Conservation (phyloP, 805 yeast species). For the Saturnispora hagleri region DNA sequence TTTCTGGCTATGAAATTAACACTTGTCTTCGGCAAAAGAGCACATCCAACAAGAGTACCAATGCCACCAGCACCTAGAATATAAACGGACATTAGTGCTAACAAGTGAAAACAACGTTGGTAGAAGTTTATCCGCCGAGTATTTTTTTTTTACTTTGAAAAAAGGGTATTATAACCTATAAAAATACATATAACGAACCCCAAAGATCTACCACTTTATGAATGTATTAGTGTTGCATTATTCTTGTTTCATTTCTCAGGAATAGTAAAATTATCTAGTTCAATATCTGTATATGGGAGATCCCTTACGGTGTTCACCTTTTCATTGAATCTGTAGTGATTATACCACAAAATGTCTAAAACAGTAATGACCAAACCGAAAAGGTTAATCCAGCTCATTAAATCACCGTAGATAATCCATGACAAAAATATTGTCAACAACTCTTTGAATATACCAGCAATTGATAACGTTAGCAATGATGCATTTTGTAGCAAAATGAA, state of each 20-base stretch:
- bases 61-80: slow-evolving; percentile 30
- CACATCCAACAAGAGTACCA: slow-evolving; percentile 25
- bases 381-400: slow-evolving; percentile 54
- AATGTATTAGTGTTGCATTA: not conserved
- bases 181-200: not conserved
- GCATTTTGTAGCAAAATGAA: slow-evolving; percentile 75
- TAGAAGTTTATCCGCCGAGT: not conserved
- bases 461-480: slow-evolving; percentile 74
- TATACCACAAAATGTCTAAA: slow-evolving; percentile 75
- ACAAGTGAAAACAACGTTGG: not conserved
- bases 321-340: slow-evolving; percentile 46
- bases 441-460: slow-evolving; percentile 92
- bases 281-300: slow-evolving; percentile 17
- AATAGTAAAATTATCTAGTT: slow-evolving; percentile 9
- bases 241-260: not conserved
- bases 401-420: slow-evolving; percentile 68
- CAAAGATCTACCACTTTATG: not conserved
- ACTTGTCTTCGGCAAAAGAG: slow-evolving; percentile 14
- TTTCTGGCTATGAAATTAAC: slow-evolving; percentile 24
- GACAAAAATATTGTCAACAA: slow-evolving; percentile 66
- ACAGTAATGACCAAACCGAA: slow-evolving; percentile 71
- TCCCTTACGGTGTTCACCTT: slow-evolving; percentile 5
- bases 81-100: slow-evolving; percentile 16
- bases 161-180: not conserved
- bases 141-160: not conserved